These are phyloP conservation scores for Roridomyces roridus DNA, from an alignment of 768 basidiomycete species.

Conservation along the genomic window DNA sequence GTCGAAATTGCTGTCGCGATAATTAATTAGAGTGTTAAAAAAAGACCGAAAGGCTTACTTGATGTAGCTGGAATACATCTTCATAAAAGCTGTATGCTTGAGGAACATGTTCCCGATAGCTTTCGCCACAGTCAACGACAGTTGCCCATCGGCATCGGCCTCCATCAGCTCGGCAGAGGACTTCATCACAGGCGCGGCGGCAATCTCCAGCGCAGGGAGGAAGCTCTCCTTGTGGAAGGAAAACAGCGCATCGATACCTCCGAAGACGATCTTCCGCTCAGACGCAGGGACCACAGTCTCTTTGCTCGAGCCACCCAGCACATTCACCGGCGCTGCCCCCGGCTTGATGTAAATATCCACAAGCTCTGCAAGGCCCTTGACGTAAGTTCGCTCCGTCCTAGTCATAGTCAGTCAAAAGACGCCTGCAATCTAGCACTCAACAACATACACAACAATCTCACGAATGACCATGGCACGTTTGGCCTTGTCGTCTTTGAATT, in stretches of 20 bases:
- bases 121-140: conserved; percentile 78
- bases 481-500: conserved; percentile 89
- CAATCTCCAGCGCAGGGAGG: conserved; percentile 86
- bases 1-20: conserved; percentile 82
- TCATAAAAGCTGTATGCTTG: conserved; percentile 97
- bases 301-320: conserved; percentile 72
- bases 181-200: conserved; percentile 71
- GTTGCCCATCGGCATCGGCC: conserved; percentile 71
- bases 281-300: conserved; percentile 86
- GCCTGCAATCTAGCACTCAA: background rate
- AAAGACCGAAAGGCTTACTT: conserved; percentile 63
- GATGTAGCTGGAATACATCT: conserved; percentile 98
- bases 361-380: conserved; percentile 91
- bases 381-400: conserved; percentile 95
- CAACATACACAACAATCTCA: conserved; percentile 88
- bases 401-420: conserved; percentile 26
- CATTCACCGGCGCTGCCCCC: conserved; percentile 70
- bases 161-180: conserved; percentile 49
- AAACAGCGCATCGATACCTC: conserved; percentile 86
- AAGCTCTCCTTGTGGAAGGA: conserved; percentile 94
- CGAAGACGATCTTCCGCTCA: conserved; percentile 92
- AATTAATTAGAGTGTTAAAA: conserved; percentile 20
- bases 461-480: conserved; percentile 85
- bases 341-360: conserved; percentile 96
- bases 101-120: conserved; percentile 89